Percentiles rank a stretch among this genome's conserved stretches.
phyloP scores from a whole-genome alignment of 345 rosid species.

The Lepidium didymum region DNA sequence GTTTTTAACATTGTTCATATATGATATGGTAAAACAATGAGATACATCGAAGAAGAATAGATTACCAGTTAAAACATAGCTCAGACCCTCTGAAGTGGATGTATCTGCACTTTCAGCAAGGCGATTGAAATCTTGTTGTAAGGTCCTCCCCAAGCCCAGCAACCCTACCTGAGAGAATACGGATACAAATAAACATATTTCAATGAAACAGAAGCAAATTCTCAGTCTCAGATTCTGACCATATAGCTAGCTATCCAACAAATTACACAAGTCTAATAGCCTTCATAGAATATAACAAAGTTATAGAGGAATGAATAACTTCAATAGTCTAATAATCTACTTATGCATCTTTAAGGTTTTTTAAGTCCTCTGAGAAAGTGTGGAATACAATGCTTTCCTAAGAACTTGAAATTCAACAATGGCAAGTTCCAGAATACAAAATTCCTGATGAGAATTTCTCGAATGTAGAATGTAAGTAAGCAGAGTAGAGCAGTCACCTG shows the following conservation, averaged over 20 bases:
- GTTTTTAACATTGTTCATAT: not conserved
- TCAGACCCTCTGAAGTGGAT: slow-evolving; percentile 75
- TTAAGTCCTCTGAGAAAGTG: not conserved
- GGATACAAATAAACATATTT: not conserved
- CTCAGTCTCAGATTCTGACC: not conserved
- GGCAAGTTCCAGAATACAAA: not conserved
- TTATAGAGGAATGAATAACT: not conserved
- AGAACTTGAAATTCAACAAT: not conserved
- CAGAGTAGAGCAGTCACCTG: slow-evolving; percentile 42
- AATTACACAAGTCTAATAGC: not conserved
- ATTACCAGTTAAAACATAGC: slow-evolving; percentile 80
- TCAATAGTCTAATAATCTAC: not conserved
- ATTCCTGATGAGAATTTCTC: no score
- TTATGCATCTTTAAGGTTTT: not conserved
- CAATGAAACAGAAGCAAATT: not conserved
- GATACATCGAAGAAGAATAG: not conserved
- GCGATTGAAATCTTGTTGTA: slow-evolving; percentile 73
- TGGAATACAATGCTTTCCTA: not conserved
- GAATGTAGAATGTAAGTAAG: no score
- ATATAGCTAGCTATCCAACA: not conserved
- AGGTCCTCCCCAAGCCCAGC: slow-evolving; percentile 74
- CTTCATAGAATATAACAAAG: not conserved
- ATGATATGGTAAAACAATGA: not conserved
- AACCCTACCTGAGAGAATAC: slow-evolving; percentile 58
- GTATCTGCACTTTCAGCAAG: slow-evolving; percentile 87